Base-by-base conservation (phyloP, 257 asterid species). In the Ophiorrhiza pumila region DNA sequence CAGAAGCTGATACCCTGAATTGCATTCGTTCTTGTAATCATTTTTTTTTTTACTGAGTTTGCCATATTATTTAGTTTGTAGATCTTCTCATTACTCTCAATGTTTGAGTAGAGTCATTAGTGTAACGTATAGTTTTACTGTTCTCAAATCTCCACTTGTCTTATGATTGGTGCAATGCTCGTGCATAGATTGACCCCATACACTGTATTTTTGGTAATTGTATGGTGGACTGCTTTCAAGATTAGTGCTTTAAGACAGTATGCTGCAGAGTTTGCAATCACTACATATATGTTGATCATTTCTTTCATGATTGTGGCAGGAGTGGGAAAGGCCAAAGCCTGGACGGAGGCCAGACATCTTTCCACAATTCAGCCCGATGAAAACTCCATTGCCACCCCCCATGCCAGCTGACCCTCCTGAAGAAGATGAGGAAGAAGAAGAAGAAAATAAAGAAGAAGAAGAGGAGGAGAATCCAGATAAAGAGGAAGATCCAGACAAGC, bases 341-440 rank as follows among this genome's bases (percentile, higher is more conserved):
- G 92, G 89, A 78, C 84, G 94, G 75, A 88, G 94, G 67, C 92
- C 92, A 0, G 96, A 92, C 73, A 87, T 92, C 43, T 87, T 92
- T 34, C 98, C 96, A 8, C 92, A 88, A 78, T 92, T 92, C 86
- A 90, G 96, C 79, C 98, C 98, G 13, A 88, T 88, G 96, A 92
- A 90, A 82, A 92, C 98, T 71, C 96, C 96, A 27, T 80, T 88
- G 73, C 94, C 94, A 25, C 92, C 96, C 18, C 94, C 96, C 0
- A 78, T 86, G 87, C 96, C 96, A 6, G 76, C 75, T 27, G 94
- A 88, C 72, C 96, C 83, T 25, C 80, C 79, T 9, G 82, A 85
- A 77, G 92, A 90, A 79, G 96, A 90, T 4, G 98, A 92, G 23
- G 93, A 90, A 64, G 95, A 90, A 15, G 92, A 89, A 2, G 89